phyloP scores from a whole-genome alignment of 176 grass and related monocot species.

The Musa beccarii region DNA sequence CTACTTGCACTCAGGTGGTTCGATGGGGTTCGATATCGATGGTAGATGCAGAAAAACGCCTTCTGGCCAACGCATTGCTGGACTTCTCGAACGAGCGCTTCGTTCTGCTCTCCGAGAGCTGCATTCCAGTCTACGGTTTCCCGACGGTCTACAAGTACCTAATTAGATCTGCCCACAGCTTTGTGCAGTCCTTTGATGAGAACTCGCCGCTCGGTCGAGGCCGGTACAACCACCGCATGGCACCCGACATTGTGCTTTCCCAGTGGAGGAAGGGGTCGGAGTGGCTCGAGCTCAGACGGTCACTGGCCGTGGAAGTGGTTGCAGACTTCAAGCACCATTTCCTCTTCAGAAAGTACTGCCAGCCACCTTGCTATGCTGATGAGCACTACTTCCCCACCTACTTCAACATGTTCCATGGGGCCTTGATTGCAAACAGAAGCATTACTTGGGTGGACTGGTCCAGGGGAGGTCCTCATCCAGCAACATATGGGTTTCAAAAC shows the following conservation, averaged over 20 bases:
- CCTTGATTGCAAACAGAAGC: background rate
- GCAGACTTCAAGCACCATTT: background rate
- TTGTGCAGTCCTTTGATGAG: background rate
- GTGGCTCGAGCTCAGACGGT: background rate
- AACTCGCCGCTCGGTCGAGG: background rate
- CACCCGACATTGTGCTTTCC: background rate
- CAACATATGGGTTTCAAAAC: background rate
- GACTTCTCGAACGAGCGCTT: conserved; percentile 9
- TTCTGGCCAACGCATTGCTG: conserved; percentile 1
- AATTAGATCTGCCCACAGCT: background rate
- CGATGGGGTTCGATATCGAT: background rate
- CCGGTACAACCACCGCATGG: background rate
- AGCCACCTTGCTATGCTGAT: background rate
- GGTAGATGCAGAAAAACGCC: background rate
- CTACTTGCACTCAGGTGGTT: background rate
- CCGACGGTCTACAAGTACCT: background rate
- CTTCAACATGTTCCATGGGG: conserved; percentile 1
- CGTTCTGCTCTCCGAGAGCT: conserved; percentile 6
- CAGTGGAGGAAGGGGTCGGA: background rate
- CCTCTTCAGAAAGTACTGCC: background rate
- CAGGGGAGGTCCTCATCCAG: background rate
- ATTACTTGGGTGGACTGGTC: conserved; percentile 4
- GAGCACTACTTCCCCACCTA: conserved; percentile 3
- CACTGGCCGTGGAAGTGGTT: background rate
- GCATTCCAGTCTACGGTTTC: background rate